A percentile compares a stretch with the other conserved stretches of the same genome.
Conservation (phyloP, 192 early-diverging fungal species). For the Backusella mclennaniae region DNA sequence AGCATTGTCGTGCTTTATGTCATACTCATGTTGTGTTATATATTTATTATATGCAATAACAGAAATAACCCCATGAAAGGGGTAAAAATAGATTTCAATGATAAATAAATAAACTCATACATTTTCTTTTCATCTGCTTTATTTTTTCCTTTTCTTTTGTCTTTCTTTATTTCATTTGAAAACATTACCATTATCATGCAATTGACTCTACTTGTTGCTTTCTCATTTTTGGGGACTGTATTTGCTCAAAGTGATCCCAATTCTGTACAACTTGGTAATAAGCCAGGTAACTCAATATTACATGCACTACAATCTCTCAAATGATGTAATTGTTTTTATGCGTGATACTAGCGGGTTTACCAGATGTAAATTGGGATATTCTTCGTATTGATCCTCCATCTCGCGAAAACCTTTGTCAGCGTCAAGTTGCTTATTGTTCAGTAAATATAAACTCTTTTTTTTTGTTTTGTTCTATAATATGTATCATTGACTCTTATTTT, state of each 20-base stretch:
- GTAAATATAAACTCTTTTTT: not conserved
- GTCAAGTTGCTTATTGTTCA: slow-evolving; percentile 30
- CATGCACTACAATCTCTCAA: not conserved
- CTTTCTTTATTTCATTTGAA: not conserved
- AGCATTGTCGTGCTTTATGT: not conserved
- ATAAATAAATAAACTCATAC: not conserved
- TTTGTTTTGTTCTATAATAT: not conserved
- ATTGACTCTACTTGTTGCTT: not conserved
- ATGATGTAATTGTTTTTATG: not conserved
- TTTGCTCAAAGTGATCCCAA: not conserved
- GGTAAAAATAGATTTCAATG: slow-evolving; percentile 4
- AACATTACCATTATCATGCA: not conserved
- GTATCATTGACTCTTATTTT: not conserved
- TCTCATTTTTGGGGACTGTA: not conserved
- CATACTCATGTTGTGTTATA: not conserved
- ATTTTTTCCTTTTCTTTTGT: not conserved
- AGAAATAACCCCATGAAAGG: not conserved
- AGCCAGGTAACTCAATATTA: not conserved
- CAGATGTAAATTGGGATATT: slow-evolving; percentile 22
- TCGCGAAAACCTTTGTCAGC: slow-evolving; percentile 25
- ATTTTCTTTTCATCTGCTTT: not conserved
- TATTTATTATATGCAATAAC: not conserved
- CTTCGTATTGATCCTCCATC: slow-evolving; percentile 19
- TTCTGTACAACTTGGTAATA: not conserved
- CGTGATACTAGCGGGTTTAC: slow-evolving; percentile 10